Evolutionary conservation across 306 rosid genomes (phyloP).

Genomic region (Lotus japonicus): DNA sequence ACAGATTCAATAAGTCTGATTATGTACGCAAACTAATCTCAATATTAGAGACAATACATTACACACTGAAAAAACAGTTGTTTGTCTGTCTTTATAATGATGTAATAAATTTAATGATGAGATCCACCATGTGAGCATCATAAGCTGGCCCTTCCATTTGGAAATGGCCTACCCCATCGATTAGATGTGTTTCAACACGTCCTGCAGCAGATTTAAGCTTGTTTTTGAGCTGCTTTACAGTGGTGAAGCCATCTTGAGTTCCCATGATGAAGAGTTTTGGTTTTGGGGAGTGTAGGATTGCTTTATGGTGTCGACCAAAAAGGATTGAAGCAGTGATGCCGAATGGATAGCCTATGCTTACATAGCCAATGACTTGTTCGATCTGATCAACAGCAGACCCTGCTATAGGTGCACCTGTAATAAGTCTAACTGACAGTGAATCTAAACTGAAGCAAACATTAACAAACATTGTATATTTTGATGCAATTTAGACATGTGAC

Average conservation of each 20-base stretch:
- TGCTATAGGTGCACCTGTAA: conserved; percentile 85
- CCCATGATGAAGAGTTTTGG: conserved; percentile 91
- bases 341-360: conserved; percentile 92
- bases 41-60: background rate
- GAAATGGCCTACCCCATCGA: conserved; percentile 81
- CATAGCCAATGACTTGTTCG: conserved; percentile 76
- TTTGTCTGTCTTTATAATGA: conserved; percentile 37
- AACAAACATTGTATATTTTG: too few relatives aligned
- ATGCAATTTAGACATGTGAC: too few relatives aligned
- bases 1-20: conserved; percentile 19
- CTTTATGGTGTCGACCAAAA: conserved; percentile 83
- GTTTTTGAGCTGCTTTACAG: conserved; percentile 67
- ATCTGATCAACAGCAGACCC: conserved; percentile 88
- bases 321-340: conserved; percentile 81
- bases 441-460: too few relatives aligned
- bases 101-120: conserved; percentile 42
- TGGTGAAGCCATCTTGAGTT: conserved; percentile 83
- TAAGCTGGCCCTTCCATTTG: conserved; percentile 89
- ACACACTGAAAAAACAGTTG: background rate
- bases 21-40: conserved; percentile 17
- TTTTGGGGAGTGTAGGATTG: conserved; percentile 58
- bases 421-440: too few relatives aligned
- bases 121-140: conserved; percentile 76
- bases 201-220: conserved; percentile 70
- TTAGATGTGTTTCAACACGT: conserved; percentile 52